Conservation (phyloP, 2,329 filamentous ascomycete genomes). For the Nannizziopsis arthrosporioides region DNA sequence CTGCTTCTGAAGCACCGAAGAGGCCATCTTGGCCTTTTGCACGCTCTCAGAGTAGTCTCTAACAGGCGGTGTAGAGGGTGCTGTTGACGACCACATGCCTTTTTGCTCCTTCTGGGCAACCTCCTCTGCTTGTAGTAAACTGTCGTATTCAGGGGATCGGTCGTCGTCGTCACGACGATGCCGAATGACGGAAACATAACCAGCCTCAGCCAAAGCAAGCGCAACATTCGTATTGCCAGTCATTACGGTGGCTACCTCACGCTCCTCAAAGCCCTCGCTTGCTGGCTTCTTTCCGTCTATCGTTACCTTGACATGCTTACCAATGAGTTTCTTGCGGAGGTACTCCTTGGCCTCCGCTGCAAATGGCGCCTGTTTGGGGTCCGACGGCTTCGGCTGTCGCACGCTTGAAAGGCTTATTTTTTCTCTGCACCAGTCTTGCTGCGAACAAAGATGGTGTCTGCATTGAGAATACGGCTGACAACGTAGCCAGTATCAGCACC, state of each 20-base stretch:
- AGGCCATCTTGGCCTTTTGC: slow-evolving; percentile 91
- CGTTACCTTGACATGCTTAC: slow-evolving; percentile 82
- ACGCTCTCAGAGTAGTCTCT: slow-evolving; percentile 82
- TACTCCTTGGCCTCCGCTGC: slow-evolving; percentile 93
- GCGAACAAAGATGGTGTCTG: slow-evolving; percentile 77
- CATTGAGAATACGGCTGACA: slow-evolving; percentile 74
- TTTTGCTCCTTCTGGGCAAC: slow-evolving; percentile 73
- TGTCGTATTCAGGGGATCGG: slow-evolving; percentile 82
- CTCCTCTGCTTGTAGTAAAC: slow-evolving; percentile 36
- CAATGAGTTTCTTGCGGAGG: slow-evolving; percentile 82
- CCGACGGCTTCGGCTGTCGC: slow-evolving; percentile 78
- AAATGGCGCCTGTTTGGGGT: slow-evolving; percentile 79
- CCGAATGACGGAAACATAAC: slow-evolving; percentile 85
- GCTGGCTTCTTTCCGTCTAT: slow-evolving; percentile 87
- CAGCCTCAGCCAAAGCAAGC: slow-evolving; percentile 74
- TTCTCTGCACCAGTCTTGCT: slow-evolving; percentile 78
- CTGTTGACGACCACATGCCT: slow-evolving; percentile 89
- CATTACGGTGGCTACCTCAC: slow-evolving; percentile 82
- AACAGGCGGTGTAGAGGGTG: slow-evolving; percentile 69
- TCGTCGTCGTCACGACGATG: slow-evolving; percentile 93
- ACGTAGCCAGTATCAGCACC: slow-evolving; percentile 59
- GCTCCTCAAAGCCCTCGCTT: slow-evolving; percentile 80
- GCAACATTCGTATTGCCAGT: slow-evolving; percentile 79
- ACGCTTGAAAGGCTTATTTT: slow-evolving; percentile 88
- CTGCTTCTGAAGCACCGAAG: slow-evolving; percentile 75